A percentile compares a stretch with the other conserved stretches of the same genome.
Conservation (phyloP, 2,329 filamentous ascomycete genomes). For the Calonectria pauciramosa region DNA sequence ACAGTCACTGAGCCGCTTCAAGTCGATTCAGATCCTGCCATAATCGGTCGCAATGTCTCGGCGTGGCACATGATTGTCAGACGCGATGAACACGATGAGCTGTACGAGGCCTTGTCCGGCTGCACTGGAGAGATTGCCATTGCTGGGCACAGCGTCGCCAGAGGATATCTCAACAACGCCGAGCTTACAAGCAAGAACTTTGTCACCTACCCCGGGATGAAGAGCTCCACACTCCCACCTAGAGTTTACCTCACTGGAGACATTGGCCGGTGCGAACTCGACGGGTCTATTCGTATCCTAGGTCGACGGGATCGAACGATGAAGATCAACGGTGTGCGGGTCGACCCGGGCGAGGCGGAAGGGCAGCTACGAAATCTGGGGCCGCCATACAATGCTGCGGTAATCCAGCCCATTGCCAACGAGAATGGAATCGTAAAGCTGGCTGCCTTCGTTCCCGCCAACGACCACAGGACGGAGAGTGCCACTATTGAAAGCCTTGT, state of each 20-base stretch:
- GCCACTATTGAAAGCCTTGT: neutral
- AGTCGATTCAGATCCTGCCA: neutral
- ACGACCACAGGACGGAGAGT: too few species aligned
- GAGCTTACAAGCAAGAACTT: neutral
- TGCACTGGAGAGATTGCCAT: neutral
- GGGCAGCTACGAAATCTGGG: neutral
- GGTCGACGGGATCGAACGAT: neutral
- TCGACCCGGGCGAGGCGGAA: neutral
- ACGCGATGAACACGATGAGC: neutral
- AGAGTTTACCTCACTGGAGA: neutral
- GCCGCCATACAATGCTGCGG: neutral
- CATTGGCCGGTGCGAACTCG: neutral
- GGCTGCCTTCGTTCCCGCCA: neutral
- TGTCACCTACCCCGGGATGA: neutral
- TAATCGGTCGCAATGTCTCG: neutral
- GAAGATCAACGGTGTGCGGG: neutral
- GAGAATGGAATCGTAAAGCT: neutral
- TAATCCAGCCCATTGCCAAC: neutral
- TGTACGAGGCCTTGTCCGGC: neutral
- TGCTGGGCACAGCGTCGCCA: neutral
- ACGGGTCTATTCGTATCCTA: neutral
- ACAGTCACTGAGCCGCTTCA: neutral
- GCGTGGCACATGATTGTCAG: neutral
- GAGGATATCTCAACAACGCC: neutral
- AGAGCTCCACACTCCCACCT: neutral